Percentiles rank a stretch among this genome's conserved stretches.
Conservation (phyloP, 1,284 basidiomycete genomes). For the Cystobasidium sp. region DNA sequence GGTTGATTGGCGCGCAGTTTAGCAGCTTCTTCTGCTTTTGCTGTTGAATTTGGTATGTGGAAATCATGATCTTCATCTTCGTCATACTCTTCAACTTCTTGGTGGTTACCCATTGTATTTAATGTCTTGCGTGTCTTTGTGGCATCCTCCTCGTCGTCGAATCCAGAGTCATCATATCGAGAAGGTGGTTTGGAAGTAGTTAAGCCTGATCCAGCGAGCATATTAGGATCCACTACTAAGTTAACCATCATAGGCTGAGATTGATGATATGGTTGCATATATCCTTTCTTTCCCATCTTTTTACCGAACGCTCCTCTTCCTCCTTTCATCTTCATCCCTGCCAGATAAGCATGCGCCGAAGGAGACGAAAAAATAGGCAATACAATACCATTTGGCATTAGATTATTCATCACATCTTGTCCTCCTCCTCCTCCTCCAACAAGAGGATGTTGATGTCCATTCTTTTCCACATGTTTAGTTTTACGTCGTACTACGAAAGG, state of each 20-base stretch:
- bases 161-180: constrained; percentile 32
- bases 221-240: constrained; percentile 30
- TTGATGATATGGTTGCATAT: background rate
- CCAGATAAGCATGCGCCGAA: constrained; percentile 18
- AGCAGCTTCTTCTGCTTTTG: background rate
- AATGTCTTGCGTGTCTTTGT: background rate
- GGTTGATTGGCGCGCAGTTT: constrained; percentile 5
- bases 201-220: background rate
- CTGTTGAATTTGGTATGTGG: constrained; percentile 19
- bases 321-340: background rate
- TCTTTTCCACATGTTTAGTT: background rate
- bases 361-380: constrained; percentile 21
- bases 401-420: no score
- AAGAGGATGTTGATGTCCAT: background rate
- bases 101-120: background rate
- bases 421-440: no score
- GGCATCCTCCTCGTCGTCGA: constrained; percentile 4
- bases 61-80: constrained; percentile 37
- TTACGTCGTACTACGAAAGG: constrained; percentile 7
- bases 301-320: constrained; percentile 16
- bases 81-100: constrained; percentile 1
- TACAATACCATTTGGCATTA: constrained; percentile 16
- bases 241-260: constrained; percentile 41
- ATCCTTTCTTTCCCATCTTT: constrained; percentile 27
- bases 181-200: constrained; percentile 26